Conservation (phyloP, 305 asterid species). For the Solanum aculeatissimum region DNA sequence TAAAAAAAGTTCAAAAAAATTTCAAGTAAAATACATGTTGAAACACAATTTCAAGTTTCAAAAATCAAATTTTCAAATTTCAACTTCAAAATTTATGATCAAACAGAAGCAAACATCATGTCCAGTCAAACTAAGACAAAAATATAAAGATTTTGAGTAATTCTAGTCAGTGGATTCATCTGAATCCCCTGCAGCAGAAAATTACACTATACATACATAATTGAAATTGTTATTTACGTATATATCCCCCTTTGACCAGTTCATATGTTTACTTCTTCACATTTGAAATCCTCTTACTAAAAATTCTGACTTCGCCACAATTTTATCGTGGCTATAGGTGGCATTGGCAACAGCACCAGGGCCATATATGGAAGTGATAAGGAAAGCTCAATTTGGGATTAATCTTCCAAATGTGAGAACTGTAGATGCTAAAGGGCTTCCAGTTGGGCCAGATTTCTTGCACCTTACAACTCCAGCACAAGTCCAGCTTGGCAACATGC, state of each 20-base stretch:
- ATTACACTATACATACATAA: too few relatives aligned
- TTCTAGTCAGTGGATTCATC: neutral
- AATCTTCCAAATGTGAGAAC: slow-evolving; percentile 7
- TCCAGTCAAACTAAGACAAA: neutral
- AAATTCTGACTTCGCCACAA: too few relatives aligned
- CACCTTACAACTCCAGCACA: slow-evolving; percentile 22
- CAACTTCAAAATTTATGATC: neutral
- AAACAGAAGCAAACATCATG: neutral
- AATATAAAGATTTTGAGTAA: neutral
- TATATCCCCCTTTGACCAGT: too few relatives aligned
- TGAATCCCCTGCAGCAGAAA: too few relatives aligned
- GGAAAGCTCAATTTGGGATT: slow-evolving; percentile 7
- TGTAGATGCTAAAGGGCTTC: slow-evolving; percentile 21
- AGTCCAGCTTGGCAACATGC: slow-evolving; percentile 10
- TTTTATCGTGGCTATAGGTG: slow-evolving; percentile 2
- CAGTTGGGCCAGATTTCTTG: slow-evolving; percentile 3
- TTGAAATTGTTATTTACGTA: too few relatives aligned
- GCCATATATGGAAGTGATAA: neutral
- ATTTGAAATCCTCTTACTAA: too few relatives aligned
- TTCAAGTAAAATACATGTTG: neutral
- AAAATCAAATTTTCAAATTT: neutral
- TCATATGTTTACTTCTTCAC: too few relatives aligned
- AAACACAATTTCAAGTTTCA: neutral
- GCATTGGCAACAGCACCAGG: slow-evolving; percentile 18
- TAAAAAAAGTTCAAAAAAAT: neutral